Conservation (phyloP, 2,329 filamentous ascomycete genomes). For the Colletotrichum euphorbiae region DNA sequence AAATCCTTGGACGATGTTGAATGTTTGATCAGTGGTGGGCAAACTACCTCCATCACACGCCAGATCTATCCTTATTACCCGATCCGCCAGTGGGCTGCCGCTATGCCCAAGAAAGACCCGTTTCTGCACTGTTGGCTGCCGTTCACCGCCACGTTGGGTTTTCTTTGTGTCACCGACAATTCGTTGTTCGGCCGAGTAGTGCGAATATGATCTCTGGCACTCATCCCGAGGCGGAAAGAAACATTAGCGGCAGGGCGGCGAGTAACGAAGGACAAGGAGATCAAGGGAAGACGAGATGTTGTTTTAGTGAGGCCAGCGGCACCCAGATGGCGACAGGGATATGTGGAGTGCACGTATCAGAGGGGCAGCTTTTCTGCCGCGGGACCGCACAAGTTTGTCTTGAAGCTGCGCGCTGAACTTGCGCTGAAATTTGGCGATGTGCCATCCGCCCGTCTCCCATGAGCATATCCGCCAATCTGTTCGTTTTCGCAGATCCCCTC, state of each 20-base stretch:
- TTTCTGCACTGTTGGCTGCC: conserved; percentile 36
- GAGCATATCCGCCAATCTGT: conserved; percentile 16
- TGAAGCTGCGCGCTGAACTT: conserved; percentile 12
- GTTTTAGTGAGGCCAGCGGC: not conserved
- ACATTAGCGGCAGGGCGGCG: not conserved
- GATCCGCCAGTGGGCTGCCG: conserved; percentile 31
- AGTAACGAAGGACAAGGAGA: conserved; percentile 1
- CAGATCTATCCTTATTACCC: conserved; percentile 40
- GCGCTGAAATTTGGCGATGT: not conserved
- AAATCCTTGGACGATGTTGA: conserved; percentile 13
- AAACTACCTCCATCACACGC: conserved; percentile 30
- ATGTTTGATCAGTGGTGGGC: conserved; percentile 24
- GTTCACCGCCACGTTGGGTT: conserved; percentile 42
- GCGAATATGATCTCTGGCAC: conserved; percentile 21
- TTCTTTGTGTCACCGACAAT: conserved; percentile 41
- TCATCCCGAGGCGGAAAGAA: conserved; percentile 17
- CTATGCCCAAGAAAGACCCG: conserved; percentile 38
- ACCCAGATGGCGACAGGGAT: not conserved
- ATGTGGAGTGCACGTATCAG: conserved; percentile 28
- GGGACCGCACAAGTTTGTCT: conserved; percentile 11
- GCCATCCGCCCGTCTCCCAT: conserved; percentile 12
- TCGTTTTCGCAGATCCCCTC: conserved; percentile 26
- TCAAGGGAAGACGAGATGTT: not conserved
- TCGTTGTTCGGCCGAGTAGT: conserved; percentile 24
- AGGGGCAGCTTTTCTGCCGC: conserved; percentile 31